phyloP scores from a whole-genome alignment of 2,329 filamentous ascomycete species.

The Venturia nashicola region DNA sequence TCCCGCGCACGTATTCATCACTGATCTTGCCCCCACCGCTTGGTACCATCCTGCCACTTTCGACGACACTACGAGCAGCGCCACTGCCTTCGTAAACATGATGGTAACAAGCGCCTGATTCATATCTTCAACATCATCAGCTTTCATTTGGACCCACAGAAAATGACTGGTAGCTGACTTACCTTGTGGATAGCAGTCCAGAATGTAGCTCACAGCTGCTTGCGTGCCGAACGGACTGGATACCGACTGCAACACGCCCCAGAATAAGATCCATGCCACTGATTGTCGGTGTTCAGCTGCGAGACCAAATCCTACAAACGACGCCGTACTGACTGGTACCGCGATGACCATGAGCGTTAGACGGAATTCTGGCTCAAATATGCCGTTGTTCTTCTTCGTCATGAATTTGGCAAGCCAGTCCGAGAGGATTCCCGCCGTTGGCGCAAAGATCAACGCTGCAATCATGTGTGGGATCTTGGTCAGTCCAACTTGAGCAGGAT shows the following conservation, averaged over 20 bases:
- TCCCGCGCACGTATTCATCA: slow-evolving; percentile 12
- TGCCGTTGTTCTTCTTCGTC: slow-evolving; percentile 70
- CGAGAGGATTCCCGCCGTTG: slow-evolving; percentile 75
- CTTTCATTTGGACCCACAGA: background rate
- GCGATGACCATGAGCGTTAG: slow-evolving; percentile 79
- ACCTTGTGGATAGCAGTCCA: slow-evolving; percentile 25
- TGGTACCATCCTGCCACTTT: slow-evolving; percentile 18
- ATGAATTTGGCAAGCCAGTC: slow-evolving; percentile 74
- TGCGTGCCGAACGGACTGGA: slow-evolving; percentile 26
- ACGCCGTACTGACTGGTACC: slow-evolving; percentile 21
- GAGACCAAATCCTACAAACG: slow-evolving; percentile 30
- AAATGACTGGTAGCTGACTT: background rate
- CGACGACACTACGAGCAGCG: slow-evolving; percentile 20
- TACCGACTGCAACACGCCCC: slow-evolving; percentile 25
- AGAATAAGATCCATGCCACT: slow-evolving; percentile 20
- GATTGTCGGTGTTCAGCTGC: slow-evolving; percentile 20
- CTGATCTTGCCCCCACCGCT: slow-evolving; percentile 15
- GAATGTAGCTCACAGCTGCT: slow-evolving; percentile 28
- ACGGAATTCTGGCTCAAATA: slow-evolving; percentile 92
- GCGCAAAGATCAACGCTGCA: slow-evolving; percentile 77
- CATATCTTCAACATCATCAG: slow-evolving; percentile 16
- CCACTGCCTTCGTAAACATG: slow-evolving; percentile 28
- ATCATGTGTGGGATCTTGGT: slow-evolving; percentile 85
- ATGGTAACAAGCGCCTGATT: slow-evolving; percentile 31
- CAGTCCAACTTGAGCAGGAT: slow-evolving; percentile 65